phyloP scores from a whole-genome alignment of 2,329 filamentous ascomycete genomes.

The Alternaria ventricosa region DNA sequence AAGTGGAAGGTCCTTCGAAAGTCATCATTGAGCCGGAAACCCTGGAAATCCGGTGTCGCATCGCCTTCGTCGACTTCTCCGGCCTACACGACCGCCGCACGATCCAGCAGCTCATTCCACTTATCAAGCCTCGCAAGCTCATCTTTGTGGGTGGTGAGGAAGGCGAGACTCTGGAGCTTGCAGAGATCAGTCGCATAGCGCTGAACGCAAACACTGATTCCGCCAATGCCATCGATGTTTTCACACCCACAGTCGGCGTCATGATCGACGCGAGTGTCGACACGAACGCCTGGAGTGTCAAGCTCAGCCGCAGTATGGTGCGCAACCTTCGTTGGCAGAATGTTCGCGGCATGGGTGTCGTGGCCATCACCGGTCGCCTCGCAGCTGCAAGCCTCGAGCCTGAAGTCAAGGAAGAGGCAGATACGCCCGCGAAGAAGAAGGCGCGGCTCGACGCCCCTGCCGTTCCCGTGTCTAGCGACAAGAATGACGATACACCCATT shows the following conservation, averaged over 20 bases:
- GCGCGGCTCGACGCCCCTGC: conserved; percentile 48
- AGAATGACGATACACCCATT: conserved; percentile 59
- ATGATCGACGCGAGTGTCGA: conserved; percentile 91
- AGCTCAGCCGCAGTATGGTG: conserved; percentile 82
- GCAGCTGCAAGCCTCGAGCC: conserved; percentile 56
- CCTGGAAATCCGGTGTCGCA: conserved; percentile 73
- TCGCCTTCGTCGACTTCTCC: conserved; percentile 90
- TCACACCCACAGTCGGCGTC: conserved; percentile 77
- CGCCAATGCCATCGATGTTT: conserved; percentile 67
- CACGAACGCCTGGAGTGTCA: conserved; percentile 96
- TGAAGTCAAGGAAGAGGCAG: conserved; percentile 49
- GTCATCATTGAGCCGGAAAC: conserved; percentile 69
- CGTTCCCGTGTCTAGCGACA: conserved; percentile 55
- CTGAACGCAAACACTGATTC: conserved; percentile 57
- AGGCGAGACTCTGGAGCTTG: conserved; percentile 76
- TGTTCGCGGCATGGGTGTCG: conserved; percentile 85
- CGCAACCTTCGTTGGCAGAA: conserved; percentile 94
- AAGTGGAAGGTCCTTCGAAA: conserved; percentile 74
- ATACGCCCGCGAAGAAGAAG: conserved; percentile 60
- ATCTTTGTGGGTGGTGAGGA: conserved; percentile 85
- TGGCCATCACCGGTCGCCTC: conserved; percentile 83
- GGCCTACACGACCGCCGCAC: conserved; percentile 93
- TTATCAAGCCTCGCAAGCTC: conserved; percentile 92
- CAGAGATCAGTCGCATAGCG: conserved; percentile 78
- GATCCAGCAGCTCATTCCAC: conserved; percentile 90